Evolutionary conservation across 345 rosid genomes (phyloP), one percentile per base, ranked within the genome.

Genomic region (Trapa incisa): DNA sequence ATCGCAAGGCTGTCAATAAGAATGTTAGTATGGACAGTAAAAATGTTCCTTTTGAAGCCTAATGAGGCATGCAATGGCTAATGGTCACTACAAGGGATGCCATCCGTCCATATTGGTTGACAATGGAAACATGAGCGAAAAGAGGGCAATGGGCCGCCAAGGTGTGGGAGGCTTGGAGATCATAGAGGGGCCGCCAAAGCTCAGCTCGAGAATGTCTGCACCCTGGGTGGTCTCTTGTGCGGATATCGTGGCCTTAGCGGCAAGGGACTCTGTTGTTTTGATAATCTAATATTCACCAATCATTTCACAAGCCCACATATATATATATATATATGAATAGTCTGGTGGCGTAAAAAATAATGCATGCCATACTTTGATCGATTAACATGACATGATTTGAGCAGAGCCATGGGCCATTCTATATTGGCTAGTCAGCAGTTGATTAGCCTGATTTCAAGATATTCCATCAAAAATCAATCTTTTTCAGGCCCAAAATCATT

Each of bases 21-120:
- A 45, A 45, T 2, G 48, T 45, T 45, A 4, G 9, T 11, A 6
- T 11, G 11, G 48, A 6, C 48, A 7, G 13, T 13, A 45, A 13
- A 8, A 45, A 45, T 45, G 48, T 45, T 45, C 48, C 11, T 45
- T 7, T 45, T 45, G 22, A 50, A 50, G 22, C 54, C 54, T 13
- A 50, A 22, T 22, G 29, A 22, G 29, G 29, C 29, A 22, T 22
- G 29, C 29, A 22, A 22, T 62, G 13, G 39, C 14, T 17, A 15
- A 50, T 50, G 22, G 56, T 6, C 13, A 5, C 47, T 15, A 5
- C 22, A 8, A 65, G 76, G 98, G 96, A 10, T 92, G 96, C 42
- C 95, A 89, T 50, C 95, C 96, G 22, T 92, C 98, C 11, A 89
- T 89, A 68, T 82, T 92, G 66, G 73, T 89, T n/a, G 75, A 84